phyloP scores from a whole-genome alignment of 2,329 filamentous ascomycete genomes.

The Hypoxylon sp. region DNA sequence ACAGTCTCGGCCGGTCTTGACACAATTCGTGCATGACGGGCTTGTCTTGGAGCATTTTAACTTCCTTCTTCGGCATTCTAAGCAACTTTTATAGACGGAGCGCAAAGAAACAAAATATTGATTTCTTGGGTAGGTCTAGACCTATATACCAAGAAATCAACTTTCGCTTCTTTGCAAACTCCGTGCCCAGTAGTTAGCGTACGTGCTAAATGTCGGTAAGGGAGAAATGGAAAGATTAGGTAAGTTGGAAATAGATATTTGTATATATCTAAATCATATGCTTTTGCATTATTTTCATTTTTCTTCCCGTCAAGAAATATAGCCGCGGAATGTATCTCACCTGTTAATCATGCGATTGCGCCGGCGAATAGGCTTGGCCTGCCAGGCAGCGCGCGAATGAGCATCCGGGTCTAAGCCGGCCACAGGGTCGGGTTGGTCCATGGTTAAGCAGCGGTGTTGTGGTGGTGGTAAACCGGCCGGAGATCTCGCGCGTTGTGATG shows the following conservation, averaged over 20 bases:
- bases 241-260: constrained; percentile 10
- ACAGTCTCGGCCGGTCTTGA: constrained; percentile 67
- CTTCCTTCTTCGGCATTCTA: constrained; percentile 77
- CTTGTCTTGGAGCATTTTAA: constrained; percentile 80
- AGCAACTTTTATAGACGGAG: constrained; percentile 42
- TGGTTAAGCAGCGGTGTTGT: constrained; percentile 32
- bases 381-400: constrained; percentile 44
- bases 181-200: constrained; percentile 36
- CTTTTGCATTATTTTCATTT: constrained; percentile 13
- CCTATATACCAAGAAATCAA: constrained; percentile 23
- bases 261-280: not conserved
- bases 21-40: constrained; percentile 79
- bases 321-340: constrained; percentile 57
- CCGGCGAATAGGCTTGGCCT: constrained; percentile 65
- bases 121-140: constrained; percentile 17
- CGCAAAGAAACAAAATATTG: constrained; percentile 41
- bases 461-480: constrained; percentile 13
- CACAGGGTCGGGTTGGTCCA: constrained; percentile 46
- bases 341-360: constrained; percentile 77
- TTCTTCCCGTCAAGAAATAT: not conserved
- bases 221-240: constrained; percentile 12
- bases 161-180: constrained; percentile 34
- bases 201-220: constrained; percentile 5
- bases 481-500: constrained; percentile 16
- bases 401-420: constrained; percentile 45